Evolutionary conservation across 2,329 filamentous ascomycete species (phyloP).

Genomic region (Fusarium sp.): DNA sequence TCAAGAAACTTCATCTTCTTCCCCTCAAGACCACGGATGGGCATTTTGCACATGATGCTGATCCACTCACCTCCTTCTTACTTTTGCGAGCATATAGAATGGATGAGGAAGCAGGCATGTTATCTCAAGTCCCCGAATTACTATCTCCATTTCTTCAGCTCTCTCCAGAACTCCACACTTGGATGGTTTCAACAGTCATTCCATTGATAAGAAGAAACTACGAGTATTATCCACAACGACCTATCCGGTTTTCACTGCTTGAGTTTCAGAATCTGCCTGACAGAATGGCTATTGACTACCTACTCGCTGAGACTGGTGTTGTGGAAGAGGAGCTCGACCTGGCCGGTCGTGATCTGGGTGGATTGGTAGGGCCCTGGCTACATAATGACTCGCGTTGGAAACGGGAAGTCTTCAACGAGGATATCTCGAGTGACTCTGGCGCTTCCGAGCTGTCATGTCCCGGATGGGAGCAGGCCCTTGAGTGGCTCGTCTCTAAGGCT

Average conservation of each 20-base stretch:
- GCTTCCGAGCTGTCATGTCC: slow-evolving; percentile 58
- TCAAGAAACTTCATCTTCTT: slow-evolving; percentile 72
- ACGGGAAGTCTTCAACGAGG: slow-evolving; percentile 16
- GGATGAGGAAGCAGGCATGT: slow-evolving; percentile 78
- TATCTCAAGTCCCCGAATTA: slow-evolving; percentile 76
- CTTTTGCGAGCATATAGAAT: slow-evolving; percentile 76
- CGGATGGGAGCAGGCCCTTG: slow-evolving; percentile 77
- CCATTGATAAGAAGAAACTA: slow-evolving; percentile 77
- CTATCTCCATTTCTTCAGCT: slow-evolving; percentile 76
- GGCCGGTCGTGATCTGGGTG: slow-evolving; percentile 74
- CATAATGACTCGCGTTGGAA: slow-evolving; percentile 73
- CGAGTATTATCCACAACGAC: slow-evolving; percentile 73
- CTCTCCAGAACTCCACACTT: slow-evolving; percentile 71
- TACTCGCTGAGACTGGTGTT: slow-evolving; percentile 70
- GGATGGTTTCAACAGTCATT: slow-evolving; percentile 77
- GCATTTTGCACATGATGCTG: slow-evolving; percentile 62
- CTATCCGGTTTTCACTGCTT: slow-evolving; percentile 66
- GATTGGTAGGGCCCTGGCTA: slow-evolving; percentile 80
- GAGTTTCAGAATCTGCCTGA: slow-evolving; percentile 74
- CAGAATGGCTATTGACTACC: slow-evolving; percentile 68
- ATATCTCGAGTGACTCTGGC: slow-evolving; percentile 42
- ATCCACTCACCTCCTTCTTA: slow-evolving; percentile 73
- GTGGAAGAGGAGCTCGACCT: slow-evolving; percentile 56
- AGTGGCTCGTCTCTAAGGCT: slow-evolving; percentile 75
- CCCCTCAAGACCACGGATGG: slow-evolving; percentile 66